Conservation (phyloP, 2,329 filamentous ascomycete species). For the Fonsecaea nubica region DNA sequence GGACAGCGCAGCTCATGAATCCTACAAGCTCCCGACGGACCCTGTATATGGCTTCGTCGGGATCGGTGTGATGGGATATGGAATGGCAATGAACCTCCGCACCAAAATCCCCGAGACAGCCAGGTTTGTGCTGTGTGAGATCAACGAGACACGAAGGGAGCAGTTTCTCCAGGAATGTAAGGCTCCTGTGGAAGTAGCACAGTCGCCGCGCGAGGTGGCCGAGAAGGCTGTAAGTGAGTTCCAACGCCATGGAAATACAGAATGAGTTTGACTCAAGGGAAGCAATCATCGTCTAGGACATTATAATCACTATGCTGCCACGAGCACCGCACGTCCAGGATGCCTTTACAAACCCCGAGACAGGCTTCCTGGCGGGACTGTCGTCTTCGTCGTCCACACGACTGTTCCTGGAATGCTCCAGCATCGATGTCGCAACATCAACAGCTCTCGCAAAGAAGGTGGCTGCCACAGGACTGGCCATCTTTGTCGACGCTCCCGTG, state of each 20-base stretch:
- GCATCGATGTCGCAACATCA: constrained; percentile 17
- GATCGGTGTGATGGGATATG: constrained; percentile 22
- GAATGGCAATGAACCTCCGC: constrained; percentile 20
- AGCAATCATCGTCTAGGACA: constrained; percentile 4
- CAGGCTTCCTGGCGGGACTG: constrained; percentile 8
- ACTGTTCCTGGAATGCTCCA: constrained; percentile 17
- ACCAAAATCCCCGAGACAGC: constrained; percentile 13
- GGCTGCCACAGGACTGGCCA: not conserved
- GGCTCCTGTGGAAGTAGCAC: constrained; percentile 7
- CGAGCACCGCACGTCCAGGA: constrained; percentile 18
- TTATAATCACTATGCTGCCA: constrained; percentile 20
- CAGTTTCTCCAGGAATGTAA: constrained; percentile 16
- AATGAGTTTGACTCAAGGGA: not conserved
- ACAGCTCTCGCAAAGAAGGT: constrained; percentile 9
- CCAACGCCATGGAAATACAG: not conserved
- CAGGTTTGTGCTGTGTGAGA: constrained; percentile 14
- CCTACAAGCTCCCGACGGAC: constrained; percentile 6
- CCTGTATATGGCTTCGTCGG: constrained; percentile 18
- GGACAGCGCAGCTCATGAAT: not conserved
- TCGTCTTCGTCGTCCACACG: not conserved
- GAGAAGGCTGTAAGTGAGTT: constrained; percentile 20
- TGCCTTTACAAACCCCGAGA: constrained; percentile 13
- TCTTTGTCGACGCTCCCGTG: constrained; percentile 18
- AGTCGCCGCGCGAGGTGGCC: constrained; percentile 13
- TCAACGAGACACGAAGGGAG: constrained; percentile 15